Percentiles rank a stretch among this genome's conserved stretches.
Conservation (phyloP, 2,329 filamentous ascomycete species). For the Scolecobasidium constrictum region DNA sequence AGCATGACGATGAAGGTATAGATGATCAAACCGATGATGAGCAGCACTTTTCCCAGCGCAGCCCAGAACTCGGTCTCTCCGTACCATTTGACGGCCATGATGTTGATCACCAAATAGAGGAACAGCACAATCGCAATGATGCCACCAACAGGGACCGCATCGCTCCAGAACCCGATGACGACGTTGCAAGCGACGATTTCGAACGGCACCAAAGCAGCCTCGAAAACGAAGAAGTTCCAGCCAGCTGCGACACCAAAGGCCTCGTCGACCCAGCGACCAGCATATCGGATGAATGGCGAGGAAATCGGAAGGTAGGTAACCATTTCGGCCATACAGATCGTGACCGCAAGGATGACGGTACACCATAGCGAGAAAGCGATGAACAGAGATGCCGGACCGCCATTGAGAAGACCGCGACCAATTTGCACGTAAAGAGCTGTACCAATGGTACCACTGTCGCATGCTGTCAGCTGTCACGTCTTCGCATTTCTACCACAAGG, state of each 20-base stretch:
- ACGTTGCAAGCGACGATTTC: slow-evolving; percentile 45
- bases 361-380: slow-evolving; percentile 36
- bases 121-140: slow-evolving; percentile 51
- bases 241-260: slow-evolving; percentile 63
- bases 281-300: slow-evolving; percentile 68
- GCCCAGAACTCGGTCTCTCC: slow-evolving; percentile 54
- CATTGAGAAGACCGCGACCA: slow-evolving; percentile 33
- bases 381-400: slow-evolving; percentile 35
- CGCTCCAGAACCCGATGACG: slow-evolving; percentile 36
- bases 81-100: slow-evolving; percentile 34
- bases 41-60: slow-evolving; percentile 59
- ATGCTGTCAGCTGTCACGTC: slow-evolving; percentile 19
- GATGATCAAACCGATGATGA: slow-evolving; percentile 59
- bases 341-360: slow-evolving; percentile 30
- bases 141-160: slow-evolving; percentile 46
- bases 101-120: slow-evolving; percentile 36
- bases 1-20: slow-evolving; percentile 80
- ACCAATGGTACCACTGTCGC: slow-evolving; percentile 29
- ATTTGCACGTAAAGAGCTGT: slow-evolving; percentile 39
- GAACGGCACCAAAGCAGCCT: slow-evolving; percentile 56
- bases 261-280: slow-evolving; percentile 64
- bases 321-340: slow-evolving; percentile 56
- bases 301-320: slow-evolving; percentile 67
- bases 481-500: neutral
- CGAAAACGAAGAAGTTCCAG: slow-evolving; percentile 65